A percentile compares a stretch with the other conserved stretches of the same genome.
These are phyloP conservation scores for Parachaetomium inaequale DNA, from an alignment of 495 filamentous ascomycete genomes.

Conservation along the genomic window DNA sequence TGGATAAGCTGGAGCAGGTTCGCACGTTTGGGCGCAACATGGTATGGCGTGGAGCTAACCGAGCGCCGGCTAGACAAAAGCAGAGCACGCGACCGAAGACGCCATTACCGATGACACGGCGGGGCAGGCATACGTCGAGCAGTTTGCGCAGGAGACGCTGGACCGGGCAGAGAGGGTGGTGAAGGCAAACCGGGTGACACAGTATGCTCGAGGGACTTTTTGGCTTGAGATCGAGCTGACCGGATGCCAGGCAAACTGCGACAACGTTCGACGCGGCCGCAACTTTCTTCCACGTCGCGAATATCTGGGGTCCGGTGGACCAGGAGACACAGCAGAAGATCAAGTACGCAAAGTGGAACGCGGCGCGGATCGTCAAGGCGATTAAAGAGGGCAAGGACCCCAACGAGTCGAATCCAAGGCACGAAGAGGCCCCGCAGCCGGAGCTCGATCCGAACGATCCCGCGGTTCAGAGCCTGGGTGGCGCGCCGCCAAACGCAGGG, in stretches of 20 bases:
- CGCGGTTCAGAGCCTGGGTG: slow-evolving; percentile 56
- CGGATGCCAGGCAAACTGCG: slow-evolving; percentile 68
- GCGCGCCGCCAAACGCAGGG: slow-evolving; percentile 23
- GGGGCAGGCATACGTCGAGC: slow-evolving; percentile 86
- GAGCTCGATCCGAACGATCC: slow-evolving; percentile 55
- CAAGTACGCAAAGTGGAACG: slow-evolving; percentile 96
- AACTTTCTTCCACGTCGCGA: slow-evolving; percentile 82
- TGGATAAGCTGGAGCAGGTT: slow-evolving; percentile 90
- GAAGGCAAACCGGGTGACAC: slow-evolving; percentile 77
- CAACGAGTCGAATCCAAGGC: slow-evolving; percentile 79
- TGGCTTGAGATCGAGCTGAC: slow-evolving; percentile 7
- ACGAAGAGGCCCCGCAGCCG: slow-evolving; percentile 46
- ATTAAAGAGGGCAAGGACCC: slow-evolving; percentile 89
- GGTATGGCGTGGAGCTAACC: not conserved
- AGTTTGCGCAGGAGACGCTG: slow-evolving; percentile 87
- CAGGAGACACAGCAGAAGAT: slow-evolving; percentile 78
- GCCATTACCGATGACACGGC: slow-evolving; percentile 79
- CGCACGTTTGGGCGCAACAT: slow-evolving; percentile 6
- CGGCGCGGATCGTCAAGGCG: slow-evolving; percentile 83
- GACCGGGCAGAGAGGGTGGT: slow-evolving; percentile 76
- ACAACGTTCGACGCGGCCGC: slow-evolving; percentile 89
- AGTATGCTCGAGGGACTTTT: slow-evolving; percentile 45
- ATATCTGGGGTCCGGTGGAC: slow-evolving; percentile 75
- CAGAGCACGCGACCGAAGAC: slow-evolving; percentile 48
- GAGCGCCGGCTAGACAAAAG: slow-evolving; percentile 55